These are phyloP conservation scores for Trichosporon asahii DNA, from an alignment of 1,284 basidiomycete genomes.

Conservation along the genomic window DNA sequence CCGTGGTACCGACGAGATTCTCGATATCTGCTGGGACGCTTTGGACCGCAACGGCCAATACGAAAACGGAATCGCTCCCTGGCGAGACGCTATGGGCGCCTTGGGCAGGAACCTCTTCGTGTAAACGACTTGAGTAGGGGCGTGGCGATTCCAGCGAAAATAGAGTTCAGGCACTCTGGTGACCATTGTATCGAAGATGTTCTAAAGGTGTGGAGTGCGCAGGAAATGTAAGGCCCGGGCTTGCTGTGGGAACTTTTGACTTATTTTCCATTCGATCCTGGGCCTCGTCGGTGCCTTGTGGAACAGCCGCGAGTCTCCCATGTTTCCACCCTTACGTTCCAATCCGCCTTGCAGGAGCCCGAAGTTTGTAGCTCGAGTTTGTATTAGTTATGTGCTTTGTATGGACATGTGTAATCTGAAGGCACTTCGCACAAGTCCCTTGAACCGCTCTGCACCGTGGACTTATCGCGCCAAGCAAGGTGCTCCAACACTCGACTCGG, in stretches of 20 bases:
- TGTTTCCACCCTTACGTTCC: neutral
- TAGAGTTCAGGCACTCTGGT: slow-evolving; percentile 3
- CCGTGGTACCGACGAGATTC: slow-evolving; percentile 19
- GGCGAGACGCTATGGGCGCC: slow-evolving; percentile 24
- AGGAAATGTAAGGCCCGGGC: neutral
- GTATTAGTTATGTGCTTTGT: neutral
- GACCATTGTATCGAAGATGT: neutral
- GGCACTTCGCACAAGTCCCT: neutral
- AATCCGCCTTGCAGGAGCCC: neutral
- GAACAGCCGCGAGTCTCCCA: neutral
- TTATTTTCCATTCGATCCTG: slow-evolving; percentile 7
- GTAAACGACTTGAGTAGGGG: neutral
- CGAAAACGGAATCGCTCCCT: slow-evolving; percentile 26
- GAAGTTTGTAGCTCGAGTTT: neutral
- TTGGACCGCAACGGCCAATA: slow-evolving; percentile 21
- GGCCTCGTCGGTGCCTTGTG: neutral
- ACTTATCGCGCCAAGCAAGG: neutral
- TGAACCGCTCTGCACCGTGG: neutral
- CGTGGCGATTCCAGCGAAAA: slow-evolving; percentile 3
- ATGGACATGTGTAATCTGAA: neutral
- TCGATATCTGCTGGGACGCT: slow-evolving; percentile 22
- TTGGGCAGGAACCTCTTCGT: slow-evolving; percentile 18
- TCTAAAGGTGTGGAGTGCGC: neutral
- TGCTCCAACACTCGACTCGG: neutral
- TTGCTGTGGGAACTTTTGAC: slow-evolving; percentile 8